Evolutionary conservation across 352 stramenopile genomes (phyloP), one percentile per base, ranked within the genome.

Genomic region (Thalassiosira exigua): DNA sequence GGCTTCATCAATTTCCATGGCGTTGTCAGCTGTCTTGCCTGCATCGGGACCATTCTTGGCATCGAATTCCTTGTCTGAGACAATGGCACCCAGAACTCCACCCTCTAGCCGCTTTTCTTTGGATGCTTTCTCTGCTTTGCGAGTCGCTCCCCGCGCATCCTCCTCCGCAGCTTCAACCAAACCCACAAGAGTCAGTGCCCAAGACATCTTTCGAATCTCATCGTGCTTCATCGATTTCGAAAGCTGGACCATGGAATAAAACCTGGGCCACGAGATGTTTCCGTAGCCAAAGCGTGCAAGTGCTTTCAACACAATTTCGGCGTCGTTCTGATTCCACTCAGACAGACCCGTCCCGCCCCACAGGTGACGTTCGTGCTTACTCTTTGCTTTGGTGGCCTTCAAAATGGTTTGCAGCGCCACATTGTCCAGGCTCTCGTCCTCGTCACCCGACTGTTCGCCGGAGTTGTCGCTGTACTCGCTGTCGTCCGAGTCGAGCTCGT

Each of bases 121-220:
- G 44, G 86, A 57, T 2, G 59, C 59, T 60, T 46, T 52, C 26
- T 80, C 69, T 22, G 66, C 75, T 41, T 82, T 78, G 29, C 81
- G 82, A 22, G 36, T 64, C 2, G 69, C 42, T 59, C 72, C 51
- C n/a, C 68, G 33, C 26, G 74, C 84, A 53, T 90, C 66, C 46
- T 90, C 76, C 26, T 90, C 57, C 0, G 87, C 79, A 48, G 71
- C 42, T 82, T 94, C 89, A 22, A 79, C 64, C 9, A 94, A 57
- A 26, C 66, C 66, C 1, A 86, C 62, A 27, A 94, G 72, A 12
- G 79, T 14, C 14, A 93, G 44, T 9, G 84, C 66, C 87, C 89
- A 93, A 56, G 57, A 64, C 87, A 94, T 93, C 54, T 86, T 80
- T 48, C 80, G 72, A 17, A 93, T 68, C 74, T 94, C 67, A 7